Conservation (phyloP, 371 early-diverging fungal genomes). For the Capniomyces stellatus region DNA sequence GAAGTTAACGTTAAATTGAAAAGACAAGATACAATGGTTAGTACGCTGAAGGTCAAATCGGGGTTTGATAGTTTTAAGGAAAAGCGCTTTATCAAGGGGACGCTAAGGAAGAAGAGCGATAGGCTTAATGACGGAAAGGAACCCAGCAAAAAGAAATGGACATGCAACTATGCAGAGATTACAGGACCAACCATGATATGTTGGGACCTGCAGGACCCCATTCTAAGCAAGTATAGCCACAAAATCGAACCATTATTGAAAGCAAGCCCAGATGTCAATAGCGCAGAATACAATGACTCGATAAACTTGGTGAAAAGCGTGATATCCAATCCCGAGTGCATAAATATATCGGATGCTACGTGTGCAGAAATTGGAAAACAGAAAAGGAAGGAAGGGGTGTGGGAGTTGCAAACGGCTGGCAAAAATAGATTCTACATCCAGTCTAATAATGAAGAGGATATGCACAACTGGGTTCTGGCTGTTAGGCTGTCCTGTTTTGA, state of each 20-base stretch:
- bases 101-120: neutral
- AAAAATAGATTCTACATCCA: constrained; percentile 38
- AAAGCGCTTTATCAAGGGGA: neutral
- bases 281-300: constrained; percentile 20
- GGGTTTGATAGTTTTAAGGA: neutral
- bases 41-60: neutral
- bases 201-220: constrained; percentile 30
- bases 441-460: constrained; percentile 28
- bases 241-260: constrained; percentile 21
- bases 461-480: constrained; percentile 40
- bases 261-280: constrained; percentile 12
- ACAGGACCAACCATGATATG: constrained; percentile 40
- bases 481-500: constrained; percentile 59
- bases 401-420: constrained; percentile 30
- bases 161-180: constrained; percentile 47
- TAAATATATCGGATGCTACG: constrained; percentile 41
- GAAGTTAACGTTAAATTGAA: no score
- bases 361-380: constrained; percentile 24
- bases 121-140: neutral
- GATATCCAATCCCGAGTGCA: constrained; percentile 33
- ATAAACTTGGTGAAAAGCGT: constrained; percentile 26
- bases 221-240: constrained; percentile 19
- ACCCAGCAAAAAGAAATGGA: constrained; percentile 17
- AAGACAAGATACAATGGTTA: no score
- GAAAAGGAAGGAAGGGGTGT: constrained; percentile 28